Conservation (phyloP, 1,284 basidiomycete genomes). For the Melampsora americana region DNA sequence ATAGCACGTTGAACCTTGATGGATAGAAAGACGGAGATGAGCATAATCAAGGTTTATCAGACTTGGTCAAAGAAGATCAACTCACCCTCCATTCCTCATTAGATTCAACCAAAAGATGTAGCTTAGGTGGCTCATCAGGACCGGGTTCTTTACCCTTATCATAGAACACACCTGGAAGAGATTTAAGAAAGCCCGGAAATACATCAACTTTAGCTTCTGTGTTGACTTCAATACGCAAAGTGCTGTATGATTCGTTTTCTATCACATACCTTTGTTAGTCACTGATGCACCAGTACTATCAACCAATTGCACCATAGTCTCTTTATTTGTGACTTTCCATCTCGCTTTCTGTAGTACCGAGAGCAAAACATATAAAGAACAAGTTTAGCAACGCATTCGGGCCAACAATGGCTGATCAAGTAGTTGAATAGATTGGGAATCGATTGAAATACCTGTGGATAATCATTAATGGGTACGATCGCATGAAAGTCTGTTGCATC, state of each 20-base stretch:
- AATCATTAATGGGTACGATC: slow-evolving; percentile 76
- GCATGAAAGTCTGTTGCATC: slow-evolving; percentile 99
- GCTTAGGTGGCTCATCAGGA: slow-evolving; percentile 85
- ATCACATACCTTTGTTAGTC: slow-evolving; percentile 79
- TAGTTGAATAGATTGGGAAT: neutral
- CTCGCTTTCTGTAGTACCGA: slow-evolving; percentile 82
- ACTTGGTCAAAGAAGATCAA: slow-evolving; percentile 45
- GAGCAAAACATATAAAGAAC: neutral
- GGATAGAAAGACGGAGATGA: neutral
- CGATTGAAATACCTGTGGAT: slow-evolving; percentile 33
- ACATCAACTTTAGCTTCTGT: slow-evolving; percentile 6
- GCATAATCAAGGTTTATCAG: neutral
- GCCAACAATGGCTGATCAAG: neutral
- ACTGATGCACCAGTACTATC: slow-evolving; percentile 95
- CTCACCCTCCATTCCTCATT: slow-evolving; percentile 87
- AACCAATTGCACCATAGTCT: slow-evolving; percentile 96
- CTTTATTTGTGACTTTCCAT: slow-evolving; percentile 99
- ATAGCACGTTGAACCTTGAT: slow-evolving; percentile 85
- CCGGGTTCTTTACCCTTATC: slow-evolving; percentile 89
- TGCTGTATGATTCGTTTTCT: slow-evolving; percentile 2
- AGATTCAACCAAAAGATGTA: slow-evolving; percentile 94
- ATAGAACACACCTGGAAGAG: slow-evolving; percentile 76
- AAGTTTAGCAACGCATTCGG: neutral
- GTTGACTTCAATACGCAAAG: slow-evolving; percentile 20
- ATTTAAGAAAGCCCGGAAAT: slow-evolving; percentile 27